phyloP scores from a whole-genome alignment of 352 stramenopile genomes.

The Globisporangium spiculum region DNA sequence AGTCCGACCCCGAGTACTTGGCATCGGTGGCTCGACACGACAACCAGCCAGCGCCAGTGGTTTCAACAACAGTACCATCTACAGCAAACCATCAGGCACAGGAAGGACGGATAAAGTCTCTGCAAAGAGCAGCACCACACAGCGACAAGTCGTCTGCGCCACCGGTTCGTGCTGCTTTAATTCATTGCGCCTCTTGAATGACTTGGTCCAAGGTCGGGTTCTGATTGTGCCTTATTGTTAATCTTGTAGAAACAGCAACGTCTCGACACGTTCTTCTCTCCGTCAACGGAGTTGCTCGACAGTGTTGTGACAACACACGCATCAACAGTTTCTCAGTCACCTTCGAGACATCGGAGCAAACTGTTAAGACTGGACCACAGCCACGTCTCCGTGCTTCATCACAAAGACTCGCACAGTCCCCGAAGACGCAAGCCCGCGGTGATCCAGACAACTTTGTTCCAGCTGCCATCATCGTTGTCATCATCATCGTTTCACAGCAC shows the following conservation, averaged over 20 bases:
- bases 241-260: slow-evolving; percentile 35
- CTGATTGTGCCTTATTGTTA: background rate
- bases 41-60: background rate
- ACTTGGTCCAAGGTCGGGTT: background rate
- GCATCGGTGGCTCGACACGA: slow-evolving; percentile 11
- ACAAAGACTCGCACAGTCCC: slow-evolving; percentile 30
- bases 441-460: slow-evolving; percentile 39
- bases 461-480: slow-evolving; percentile 19
- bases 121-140: background rate
- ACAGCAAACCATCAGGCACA: background rate
- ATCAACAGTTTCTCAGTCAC: background rate
- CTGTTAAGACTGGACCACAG: slow-evolving; percentile 24
- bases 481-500: slow-evolving; percentile 11
- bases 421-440: slow-evolving; percentile 23
- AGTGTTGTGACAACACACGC: background rate
- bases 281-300: slow-evolving; percentile 7
- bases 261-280: slow-evolving; percentile 39
- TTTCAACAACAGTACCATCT: background rate
- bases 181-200: too few species aligned
- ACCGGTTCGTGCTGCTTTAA: background rate
- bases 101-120: background rate
- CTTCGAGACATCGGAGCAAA: slow-evolving; percentile 7
- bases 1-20: slow-evolving; percentile 46
- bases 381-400: slow-evolving; percentile 13
- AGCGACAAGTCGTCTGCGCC: background rate